phyloP scores from a whole-genome alignment of 2,329 filamentous ascomycete genomes.

The Trichoderma asperellum region DNA sequence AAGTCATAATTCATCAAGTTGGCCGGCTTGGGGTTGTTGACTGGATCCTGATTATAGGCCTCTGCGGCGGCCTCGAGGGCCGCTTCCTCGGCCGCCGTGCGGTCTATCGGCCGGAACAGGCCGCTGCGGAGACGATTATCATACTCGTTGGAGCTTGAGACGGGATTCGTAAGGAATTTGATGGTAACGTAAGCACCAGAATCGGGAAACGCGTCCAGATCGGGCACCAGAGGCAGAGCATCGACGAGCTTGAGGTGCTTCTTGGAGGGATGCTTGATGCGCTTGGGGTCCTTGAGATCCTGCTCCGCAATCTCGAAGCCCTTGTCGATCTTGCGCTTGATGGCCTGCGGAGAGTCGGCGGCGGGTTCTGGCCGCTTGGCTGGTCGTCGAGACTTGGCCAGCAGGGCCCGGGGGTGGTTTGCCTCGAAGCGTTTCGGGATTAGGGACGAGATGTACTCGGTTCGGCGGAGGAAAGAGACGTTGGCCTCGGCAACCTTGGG shows the following conservation, averaged over 20 bases:
- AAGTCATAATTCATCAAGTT: constrained; percentile 69
- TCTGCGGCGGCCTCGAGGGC: constrained; percentile 55
- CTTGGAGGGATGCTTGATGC: constrained; percentile 63
- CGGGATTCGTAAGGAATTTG: constrained; percentile 69
- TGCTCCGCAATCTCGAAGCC: constrained; percentile 60
- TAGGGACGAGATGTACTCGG: constrained; percentile 84
- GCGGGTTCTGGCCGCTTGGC: constrained; percentile 61
- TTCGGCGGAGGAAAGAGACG: constrained; percentile 92
- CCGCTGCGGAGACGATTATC: constrained; percentile 65
- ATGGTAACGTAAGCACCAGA: constrained; percentile 70
- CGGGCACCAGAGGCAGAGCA: constrained; percentile 64
- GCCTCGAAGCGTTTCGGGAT: constrained; percentile 54
- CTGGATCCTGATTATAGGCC: constrained; percentile 60
- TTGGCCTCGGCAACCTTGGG: constrained; percentile 74
- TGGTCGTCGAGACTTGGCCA: constrained; percentile 41
- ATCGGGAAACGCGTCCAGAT: constrained; percentile 71
- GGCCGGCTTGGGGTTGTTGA: constrained; percentile 58
- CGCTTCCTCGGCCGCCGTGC: constrained; percentile 57
- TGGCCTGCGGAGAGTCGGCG: constrained; percentile 66
- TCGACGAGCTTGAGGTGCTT: constrained; percentile 62
- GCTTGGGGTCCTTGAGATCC: constrained; percentile 57
- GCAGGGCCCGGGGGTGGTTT: constrained; percentile 47
- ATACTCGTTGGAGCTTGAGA: constrained; percentile 55
- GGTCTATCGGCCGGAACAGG: constrained; percentile 63
- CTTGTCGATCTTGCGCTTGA: constrained; percentile 69